Percentiles rank a stretch among this genome's conserved stretches.
Conservation (phyloP, 345 rosid genomes). For the Erodium maritimum region DNA sequence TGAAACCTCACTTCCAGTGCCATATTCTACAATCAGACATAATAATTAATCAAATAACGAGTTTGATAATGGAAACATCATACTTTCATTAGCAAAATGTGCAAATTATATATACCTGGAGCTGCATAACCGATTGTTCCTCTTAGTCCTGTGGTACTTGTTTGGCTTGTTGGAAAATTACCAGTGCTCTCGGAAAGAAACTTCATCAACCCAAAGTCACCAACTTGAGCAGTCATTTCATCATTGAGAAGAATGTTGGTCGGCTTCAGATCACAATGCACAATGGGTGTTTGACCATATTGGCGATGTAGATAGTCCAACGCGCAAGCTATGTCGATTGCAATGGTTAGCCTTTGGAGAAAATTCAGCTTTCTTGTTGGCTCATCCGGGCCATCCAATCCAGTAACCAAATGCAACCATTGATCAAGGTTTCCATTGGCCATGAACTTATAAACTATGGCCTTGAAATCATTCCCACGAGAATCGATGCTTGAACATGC, state of each 20-base stretch:
- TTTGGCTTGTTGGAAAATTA: too few relatives aligned
- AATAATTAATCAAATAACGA: too few relatives aligned
- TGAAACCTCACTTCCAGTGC: conserved; percentile 16
- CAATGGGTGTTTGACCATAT: conserved; percentile 7
- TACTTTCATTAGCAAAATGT: too few relatives aligned
- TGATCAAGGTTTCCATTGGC: conserved; percentile 12
- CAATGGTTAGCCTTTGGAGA: conserved; percentile 10
- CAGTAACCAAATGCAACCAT: conserved; percentile 5
- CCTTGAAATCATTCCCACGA: conserved; percentile 20
- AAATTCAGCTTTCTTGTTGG: conserved; percentile 4
- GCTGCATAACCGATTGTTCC: too few relatives aligned
- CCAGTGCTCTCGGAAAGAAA: too few relatives aligned
- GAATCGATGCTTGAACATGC: conserved; percentile 21
- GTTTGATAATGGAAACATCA: too few relatives aligned
- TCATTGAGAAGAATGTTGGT: conserved; percentile 32
- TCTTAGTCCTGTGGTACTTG: too few relatives aligned
- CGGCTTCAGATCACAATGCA: conserved; percentile 37
- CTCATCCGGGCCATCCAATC: too few relatives aligned
- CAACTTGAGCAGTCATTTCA: conserved; percentile 16
- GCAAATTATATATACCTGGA: conserved; percentile 16
- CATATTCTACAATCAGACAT: conserved; percentile 16
- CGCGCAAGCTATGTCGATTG: conserved; percentile 11
- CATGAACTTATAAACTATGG: conserved; percentile 15
- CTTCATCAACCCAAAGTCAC: conserved; percentile 26
- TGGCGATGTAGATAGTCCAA: conserved; percentile 16